phyloP scores from a whole-genome alignment of 441 rosid species.

The Pelargonium citronellum region DNA sequence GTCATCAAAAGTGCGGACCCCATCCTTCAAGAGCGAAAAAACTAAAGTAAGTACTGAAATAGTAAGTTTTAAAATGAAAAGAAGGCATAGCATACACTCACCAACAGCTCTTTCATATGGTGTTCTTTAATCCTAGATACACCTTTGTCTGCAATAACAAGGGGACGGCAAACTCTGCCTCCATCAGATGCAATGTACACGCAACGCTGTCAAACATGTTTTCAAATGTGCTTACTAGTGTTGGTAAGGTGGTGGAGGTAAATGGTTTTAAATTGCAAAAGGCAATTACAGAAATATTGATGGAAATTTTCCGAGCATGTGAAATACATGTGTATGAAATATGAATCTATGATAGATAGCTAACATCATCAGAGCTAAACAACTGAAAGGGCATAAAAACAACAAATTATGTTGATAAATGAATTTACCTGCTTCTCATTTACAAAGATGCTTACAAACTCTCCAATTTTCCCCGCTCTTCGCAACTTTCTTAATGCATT shows the following conservation, averaged over 20 bases:
- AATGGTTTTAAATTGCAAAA: too few relatives aligned
- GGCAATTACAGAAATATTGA: too few relatives aligned
- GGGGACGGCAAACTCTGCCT: conserved; percentile 99
- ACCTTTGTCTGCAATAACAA: conserved; percentile 94
- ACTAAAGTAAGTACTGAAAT: conserved; percentile 22
- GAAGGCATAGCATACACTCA: conserved; percentile 32
- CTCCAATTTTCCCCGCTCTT: conserved; percentile 87
- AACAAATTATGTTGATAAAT: conserved; percentile 8
- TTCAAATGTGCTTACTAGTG: background rate
- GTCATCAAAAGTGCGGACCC: conserved; percentile 81
- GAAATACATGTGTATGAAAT: too few relatives aligned
- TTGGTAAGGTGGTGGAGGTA: background rate
- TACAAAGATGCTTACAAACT: conserved; percentile 79
- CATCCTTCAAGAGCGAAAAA: conserved; percentile 50
- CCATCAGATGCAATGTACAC: conserved; percentile 98
- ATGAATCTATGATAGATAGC: too few relatives aligned
- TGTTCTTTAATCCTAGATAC: conserved; percentile 78
- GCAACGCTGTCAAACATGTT: conserved; percentile 49
- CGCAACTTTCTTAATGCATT: conserved; percentile 68
- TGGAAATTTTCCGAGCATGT: too few relatives aligned
- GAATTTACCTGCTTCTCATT: conserved; percentile 86
- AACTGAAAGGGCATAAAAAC: too few relatives aligned
- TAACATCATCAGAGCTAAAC: background rate
- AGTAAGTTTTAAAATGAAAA: conserved; percentile 15
- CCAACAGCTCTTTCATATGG: conserved; percentile 90